Conservation (phyloP, 441 rosid species). For the Adansonia gregorii region DNA sequence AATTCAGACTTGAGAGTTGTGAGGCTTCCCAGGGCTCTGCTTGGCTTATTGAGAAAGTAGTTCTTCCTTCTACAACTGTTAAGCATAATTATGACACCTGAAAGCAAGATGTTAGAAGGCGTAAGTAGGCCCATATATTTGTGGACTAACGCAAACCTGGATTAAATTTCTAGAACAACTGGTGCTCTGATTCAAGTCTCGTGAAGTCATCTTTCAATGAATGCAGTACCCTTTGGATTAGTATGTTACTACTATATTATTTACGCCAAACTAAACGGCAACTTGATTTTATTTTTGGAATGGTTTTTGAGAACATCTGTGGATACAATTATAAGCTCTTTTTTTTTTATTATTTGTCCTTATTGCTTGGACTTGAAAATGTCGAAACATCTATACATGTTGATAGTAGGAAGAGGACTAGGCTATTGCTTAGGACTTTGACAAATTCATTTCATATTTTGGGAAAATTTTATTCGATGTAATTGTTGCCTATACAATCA, state of each 20-base stretch:
- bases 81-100: conserved; percentile 29
- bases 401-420: not conserved
- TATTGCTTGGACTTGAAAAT: not conserved
- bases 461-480: too few species aligned
- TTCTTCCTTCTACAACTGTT: not conserved
- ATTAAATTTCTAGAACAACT: not conserved
- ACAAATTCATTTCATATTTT: not conserved
- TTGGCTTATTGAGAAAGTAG: conserved; percentile 22
- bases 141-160: conserved; percentile 16
- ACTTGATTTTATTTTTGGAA: not conserved
- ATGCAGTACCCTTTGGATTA: not conserved
- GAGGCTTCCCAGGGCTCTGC: not conserved
- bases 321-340: conserved; percentile 6
- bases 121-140: conserved; percentile 46
- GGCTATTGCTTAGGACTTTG: not conserved
- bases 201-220: not conserved
- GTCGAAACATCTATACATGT: not conserved
- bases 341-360: not conserved
- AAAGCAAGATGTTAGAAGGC: conserved; percentile 23
- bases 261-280: not conserved
- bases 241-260: not conserved
- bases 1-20: not conserved
- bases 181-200: not conserved
- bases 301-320: not conserved
- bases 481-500: too few species aligned